phyloP scores from a whole-genome alignment of 495 filamentous ascomycete species.

The Penicillium taxi region DNA sequence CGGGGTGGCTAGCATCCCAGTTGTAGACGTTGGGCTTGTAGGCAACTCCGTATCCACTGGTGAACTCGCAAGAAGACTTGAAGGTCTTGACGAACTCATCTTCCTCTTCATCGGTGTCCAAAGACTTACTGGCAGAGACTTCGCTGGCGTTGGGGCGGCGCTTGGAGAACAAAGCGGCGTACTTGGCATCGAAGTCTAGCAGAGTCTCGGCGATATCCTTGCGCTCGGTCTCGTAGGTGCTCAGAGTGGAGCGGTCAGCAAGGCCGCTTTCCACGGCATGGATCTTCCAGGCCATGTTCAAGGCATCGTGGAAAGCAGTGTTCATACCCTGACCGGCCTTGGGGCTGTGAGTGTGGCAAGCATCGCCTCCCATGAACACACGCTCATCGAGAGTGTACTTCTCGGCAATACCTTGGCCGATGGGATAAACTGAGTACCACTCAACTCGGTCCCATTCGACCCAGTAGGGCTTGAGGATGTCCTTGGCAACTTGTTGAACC shows the following conservation, averaged over 20 bases:
- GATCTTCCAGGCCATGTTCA: slow-evolving; percentile 80
- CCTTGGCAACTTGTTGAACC: slow-evolving; percentile 53
- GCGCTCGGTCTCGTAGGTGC: slow-evolving; percentile 66
- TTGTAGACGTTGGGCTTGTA: slow-evolving; percentile 59
- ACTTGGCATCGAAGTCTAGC: slow-evolving; percentile 64
- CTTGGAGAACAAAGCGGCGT: slow-evolving; percentile 55
- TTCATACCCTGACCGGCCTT: slow-evolving; percentile 56
- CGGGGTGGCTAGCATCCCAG: slow-evolving; percentile 63
- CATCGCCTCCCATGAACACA: slow-evolving; percentile 56
- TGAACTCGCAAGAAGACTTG: slow-evolving; percentile 59
- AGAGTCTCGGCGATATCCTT: slow-evolving; percentile 61
- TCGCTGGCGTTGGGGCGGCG: slow-evolving; percentile 51
- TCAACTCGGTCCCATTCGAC: slow-evolving; percentile 48
- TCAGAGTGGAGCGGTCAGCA: slow-evolving; percentile 51
- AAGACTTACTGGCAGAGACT: slow-evolving; percentile 38
- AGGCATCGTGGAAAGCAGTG: slow-evolving; percentile 45
- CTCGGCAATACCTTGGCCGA: slow-evolving; percentile 56
- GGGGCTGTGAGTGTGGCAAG: slow-evolving; percentile 61
- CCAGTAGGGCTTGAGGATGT: slow-evolving; percentile 54
- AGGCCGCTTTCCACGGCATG: slow-evolving; percentile 56
- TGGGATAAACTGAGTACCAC: slow-evolving; percentile 59
- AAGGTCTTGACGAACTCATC: slow-evolving; percentile 59
- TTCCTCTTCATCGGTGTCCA: slow-evolving; percentile 31
- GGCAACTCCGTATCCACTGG: slow-evolving; percentile 56
- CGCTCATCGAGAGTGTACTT: slow-evolving; percentile 50